A percentile compares a stretch with the other conserved stretches of the same genome.
Evolutionary conservation across 352 stramenopile genomes (phyloP).

Genomic region (Globisporangium parvum): DNA sequence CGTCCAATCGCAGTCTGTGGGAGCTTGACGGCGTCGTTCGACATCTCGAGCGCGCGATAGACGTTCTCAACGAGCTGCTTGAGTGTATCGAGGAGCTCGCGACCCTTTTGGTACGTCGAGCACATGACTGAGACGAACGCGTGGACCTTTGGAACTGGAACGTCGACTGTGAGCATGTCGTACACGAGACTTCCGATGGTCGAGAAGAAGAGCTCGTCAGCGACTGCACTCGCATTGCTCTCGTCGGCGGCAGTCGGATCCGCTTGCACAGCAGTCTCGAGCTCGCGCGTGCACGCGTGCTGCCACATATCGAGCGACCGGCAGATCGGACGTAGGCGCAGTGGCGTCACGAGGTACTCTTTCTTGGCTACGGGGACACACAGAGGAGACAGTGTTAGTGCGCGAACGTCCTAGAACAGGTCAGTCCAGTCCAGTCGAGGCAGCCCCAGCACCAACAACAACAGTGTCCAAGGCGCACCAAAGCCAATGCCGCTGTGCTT

Average conservation of each 20-base stretch:
- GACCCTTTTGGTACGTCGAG: constrained; percentile 72
- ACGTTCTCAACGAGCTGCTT: constrained; percentile 82
- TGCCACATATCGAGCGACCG: constrained; percentile 82
- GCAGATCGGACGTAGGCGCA: constrained; percentile 63
- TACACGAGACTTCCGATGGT: constrained; percentile 78
- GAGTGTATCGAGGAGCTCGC: constrained; percentile 61
- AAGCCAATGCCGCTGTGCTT: constrained; percentile 68
- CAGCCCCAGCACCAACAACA: neutral
- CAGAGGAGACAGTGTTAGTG: neutral
- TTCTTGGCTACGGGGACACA: constrained; percentile 49
- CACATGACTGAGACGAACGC: constrained; percentile 81
- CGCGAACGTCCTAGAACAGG: too few relatives aligned
- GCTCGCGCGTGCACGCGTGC: constrained; percentile 74
- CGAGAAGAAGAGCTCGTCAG: constrained; percentile 78
- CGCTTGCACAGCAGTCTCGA: constrained; percentile 42
- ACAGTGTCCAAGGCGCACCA: too few relatives aligned
- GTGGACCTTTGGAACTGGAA: constrained; percentile 61
- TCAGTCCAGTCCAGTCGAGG: neutral
- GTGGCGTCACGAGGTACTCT: constrained; percentile 64
- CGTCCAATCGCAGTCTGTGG: constrained; percentile 17
- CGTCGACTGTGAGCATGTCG: constrained; percentile 82
- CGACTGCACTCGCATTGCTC: constrained; percentile 25
- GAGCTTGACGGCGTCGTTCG: constrained; percentile 52
- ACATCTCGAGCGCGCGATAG: constrained; percentile 69
- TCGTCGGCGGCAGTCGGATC: constrained; percentile 29